Percentiles rank a stretch among this genome's conserved stretches.
Evolutionary conservation across 768 basidiomycete species (phyloP).

Genomic region (Artomyces pyxidatus): DNA sequence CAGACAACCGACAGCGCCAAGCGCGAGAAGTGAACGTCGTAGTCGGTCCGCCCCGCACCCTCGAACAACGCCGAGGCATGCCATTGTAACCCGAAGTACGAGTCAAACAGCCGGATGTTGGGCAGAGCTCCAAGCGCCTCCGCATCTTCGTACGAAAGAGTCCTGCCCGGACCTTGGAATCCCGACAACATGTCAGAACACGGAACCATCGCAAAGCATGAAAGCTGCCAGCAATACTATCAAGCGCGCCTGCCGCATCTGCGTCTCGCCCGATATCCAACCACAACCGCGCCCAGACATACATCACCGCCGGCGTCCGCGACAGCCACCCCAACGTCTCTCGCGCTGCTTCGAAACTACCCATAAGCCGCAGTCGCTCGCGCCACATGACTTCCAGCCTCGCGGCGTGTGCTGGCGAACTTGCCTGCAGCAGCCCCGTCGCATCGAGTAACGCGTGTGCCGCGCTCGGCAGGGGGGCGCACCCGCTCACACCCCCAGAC

Average conservation of each 20-base stretch:
- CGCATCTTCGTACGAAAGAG: constrained; percentile 49
- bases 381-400: constrained; percentile 66
- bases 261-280: constrained; percentile 58
- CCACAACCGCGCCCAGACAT: constrained; percentile 63
- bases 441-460: constrained; percentile 66
- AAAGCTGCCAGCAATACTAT: constrained; percentile 68
- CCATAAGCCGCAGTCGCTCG: constrained; percentile 55
- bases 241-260: constrained; percentile 65
- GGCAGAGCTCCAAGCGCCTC: constrained; percentile 58
- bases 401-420: constrained; percentile 60
- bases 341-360: constrained; percentile 50
- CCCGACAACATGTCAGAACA: constrained; percentile 13
- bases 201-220: constrained; percentile 37
- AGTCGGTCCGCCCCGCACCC: constrained; percentile 38
- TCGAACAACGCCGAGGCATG: constrained; percentile 75
- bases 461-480: constrained; percentile 43
- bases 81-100: constrained; percentile 66
- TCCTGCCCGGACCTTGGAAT: constrained; percentile 34
- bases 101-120: constrained; percentile 43
- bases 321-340: constrained; percentile 75
- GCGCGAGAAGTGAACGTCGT: constrained; percentile 70
- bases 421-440: constrained; percentile 57
- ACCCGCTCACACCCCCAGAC: constrained; percentile 28
- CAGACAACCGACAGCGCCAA: constrained; percentile 70
- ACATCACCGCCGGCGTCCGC: constrained; percentile 64